Evolutionary conservation across 2,329 filamentous ascomycete species (phyloP), one percentile per base, ranked within the genome.

Genomic region (Chaetomiaceae sp.): DNA sequence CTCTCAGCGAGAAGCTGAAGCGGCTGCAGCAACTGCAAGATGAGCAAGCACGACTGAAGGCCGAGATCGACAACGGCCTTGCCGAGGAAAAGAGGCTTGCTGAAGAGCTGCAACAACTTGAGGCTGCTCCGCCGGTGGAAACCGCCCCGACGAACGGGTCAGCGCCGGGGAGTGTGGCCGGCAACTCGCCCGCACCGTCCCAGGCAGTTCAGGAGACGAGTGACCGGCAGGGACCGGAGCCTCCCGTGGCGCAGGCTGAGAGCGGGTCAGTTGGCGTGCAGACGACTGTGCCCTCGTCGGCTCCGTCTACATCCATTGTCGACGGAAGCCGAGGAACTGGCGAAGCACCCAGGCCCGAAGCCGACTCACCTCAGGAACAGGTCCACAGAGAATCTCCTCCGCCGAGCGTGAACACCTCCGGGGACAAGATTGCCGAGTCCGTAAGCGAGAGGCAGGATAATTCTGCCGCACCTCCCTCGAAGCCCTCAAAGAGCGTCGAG

Each of bases 41-140:
- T 4, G 73, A 80, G 62, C 69, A 78, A 20, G 68, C 69, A 19
- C 72, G 69, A 17, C 71, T 82, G 33, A 70, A 80, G 62, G 71
- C 71, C 22, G 79, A 82, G 55, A 68, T 75, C 15, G 66, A 72
- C 22, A 65, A 62, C 1, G 64, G 61, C 47, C 48, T 69, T 19
- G 68, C 66, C 12, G 68, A 72, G 51, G 66, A 66, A 56, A 63
- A 61, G 50, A 64, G 60, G 53, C 57, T 72, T 51, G 62, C 62
- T 4, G 61, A 63, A 14, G 66, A 71, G 49, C 61, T 68, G 48
- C 63, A 67, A 8, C 55, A 61, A 14, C 70, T 78, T 14, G 67
- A 70, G 23, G 64, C 68, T n/a, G 70, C 69, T 23, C 59, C 61
- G 9, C 59, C 61, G 6, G 69, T 71, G 47, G 69, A 70, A 27